Base-by-base conservation (phyloP, 495 filamentous ascomycete species). In the Penicillium chermesinum region DNA sequence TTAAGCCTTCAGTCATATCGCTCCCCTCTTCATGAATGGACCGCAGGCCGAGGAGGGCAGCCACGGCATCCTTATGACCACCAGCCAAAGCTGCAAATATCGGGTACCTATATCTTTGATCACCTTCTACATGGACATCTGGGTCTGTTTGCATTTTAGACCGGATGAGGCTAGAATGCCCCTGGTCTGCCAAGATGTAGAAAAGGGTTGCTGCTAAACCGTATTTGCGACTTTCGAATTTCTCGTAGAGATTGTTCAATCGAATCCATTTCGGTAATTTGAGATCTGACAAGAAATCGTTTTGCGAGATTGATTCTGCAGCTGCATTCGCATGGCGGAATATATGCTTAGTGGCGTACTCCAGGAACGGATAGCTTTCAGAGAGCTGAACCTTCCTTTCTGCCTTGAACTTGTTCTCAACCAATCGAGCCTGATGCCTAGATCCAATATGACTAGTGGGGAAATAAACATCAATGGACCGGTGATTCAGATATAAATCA, bases 141-240 rank as follows among this genome's bases (percentile, higher is more conserved):
- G 50, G 50, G 9, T 62, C 38, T 0, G 36, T 27, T 37, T 42
- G 27, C 21, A 59, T 46, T 46, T 53, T 46, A 15, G 51, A 47
- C 4, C 53, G 50, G 48, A 77, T 69, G 20, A 81, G 70, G 17
- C 62, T 54, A 1, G 70, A 25, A 12, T 62, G 45, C 36, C 68
- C 65, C 4, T 59, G 58, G 20, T 76, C 69, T 32, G 77, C 70
- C 19, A 76, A 52, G 7, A 82, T 64, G 33, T 80, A 79, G 15
- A 71, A 55, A 1, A 76, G 43, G 50, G 58, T 76, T 36, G 63
- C 61, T 37, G 50, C 46, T 2, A 36, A 15, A 6, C 49, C 69
- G 50, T 74, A 67, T 42, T 47, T 56, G 20, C 64, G 65, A 14
- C 45, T 46, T 7, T 58, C 37, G 22, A 39, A 49, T 38, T 57